Conservation (phyloP, 768 basidiomycete genomes). For the Pisolithus microcarpus region DNA sequence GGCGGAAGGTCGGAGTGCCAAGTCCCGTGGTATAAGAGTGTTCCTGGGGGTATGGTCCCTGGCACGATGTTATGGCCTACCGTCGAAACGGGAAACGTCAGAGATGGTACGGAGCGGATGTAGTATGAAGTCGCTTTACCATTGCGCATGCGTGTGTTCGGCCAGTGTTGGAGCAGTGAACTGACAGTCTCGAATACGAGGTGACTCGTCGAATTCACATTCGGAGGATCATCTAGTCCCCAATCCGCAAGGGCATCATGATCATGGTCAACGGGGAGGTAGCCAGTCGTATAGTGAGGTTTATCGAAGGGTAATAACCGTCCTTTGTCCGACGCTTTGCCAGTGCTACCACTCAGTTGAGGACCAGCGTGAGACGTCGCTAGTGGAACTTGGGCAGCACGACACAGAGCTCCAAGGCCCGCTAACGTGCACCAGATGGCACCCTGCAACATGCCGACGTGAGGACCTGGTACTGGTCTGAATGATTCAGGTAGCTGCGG, state of each 20-base stretch:
- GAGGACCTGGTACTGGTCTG: too few relatives aligned
- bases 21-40: slow-evolving; percentile 10
- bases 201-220: slow-evolving; percentile 24
- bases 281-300: too few relatives aligned
- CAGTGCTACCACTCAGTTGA: too few relatives aligned
- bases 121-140: slow-evolving; percentile 19
- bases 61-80: slow-evolving; percentile 2
- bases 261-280: too few relatives aligned
- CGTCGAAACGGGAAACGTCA: not conserved
- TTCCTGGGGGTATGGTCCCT: slow-evolving; percentile 2
- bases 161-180: slow-evolving; percentile 32
- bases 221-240: slow-evolving; percentile 16
- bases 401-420: too few relatives aligned
- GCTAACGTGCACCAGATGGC: too few relatives aligned
- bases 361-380: too few relatives aligned
- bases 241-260: slow-evolving; percentile 6
- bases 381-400: too few relatives aligned
- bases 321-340: too few relatives aligned
- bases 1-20: slow-evolving; percentile 12
- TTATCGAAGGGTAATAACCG: too few relatives aligned
- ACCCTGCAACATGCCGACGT: too few relatives aligned
- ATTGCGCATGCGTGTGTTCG: slow-evolving; percentile 31
- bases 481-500: too few relatives aligned
- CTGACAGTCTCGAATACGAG: slow-evolving; percentile 30
- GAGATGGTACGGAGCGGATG: not conserved